These are phyloP conservation scores for Podospora pseudoanserina DNA, from an alignment of 495 filamentous ascomycete species.

Conservation along the genomic window DNA sequence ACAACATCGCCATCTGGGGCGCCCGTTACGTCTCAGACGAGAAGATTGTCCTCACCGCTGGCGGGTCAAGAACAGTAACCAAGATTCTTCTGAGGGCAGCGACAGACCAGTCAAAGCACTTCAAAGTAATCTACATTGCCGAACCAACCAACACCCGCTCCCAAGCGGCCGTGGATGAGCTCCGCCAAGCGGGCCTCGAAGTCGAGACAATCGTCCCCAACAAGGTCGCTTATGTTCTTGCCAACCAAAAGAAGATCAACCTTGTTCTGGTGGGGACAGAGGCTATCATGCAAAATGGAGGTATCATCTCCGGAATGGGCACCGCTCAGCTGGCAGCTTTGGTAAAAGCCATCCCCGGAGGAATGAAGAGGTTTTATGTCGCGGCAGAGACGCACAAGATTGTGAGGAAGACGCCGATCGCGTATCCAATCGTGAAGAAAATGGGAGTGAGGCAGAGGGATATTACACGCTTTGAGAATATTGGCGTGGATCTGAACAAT, in stretches of 20 bases:
- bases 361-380: conserved; percentile 74
- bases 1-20: conserved; percentile 78
- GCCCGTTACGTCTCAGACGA: conserved; percentile 70
- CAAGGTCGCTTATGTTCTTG: conserved; percentile 80
- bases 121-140: conserved; percentile 85
- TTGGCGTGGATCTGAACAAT: conserved; percentile 40
- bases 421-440: conserved; percentile 25
- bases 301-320: conserved; percentile 83
- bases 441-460: conserved; percentile 63
- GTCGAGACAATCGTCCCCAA: conserved; percentile 75
- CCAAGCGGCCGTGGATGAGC: conserved; percentile 58
- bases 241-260: conserved; percentile 60
- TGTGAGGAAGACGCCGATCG: conserved; percentile 29
- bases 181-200: conserved; percentile 69
- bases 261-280: conserved; percentile 91
- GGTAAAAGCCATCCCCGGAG: conserved; percentile 61
- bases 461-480: conserved; percentile 59
- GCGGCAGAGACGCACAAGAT: conserved; percentile 90
- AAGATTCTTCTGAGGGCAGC: conserved; percentile 71
- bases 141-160: conserved; percentile 43
- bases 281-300: conserved; percentile 89
- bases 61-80: conserved; percentile 78
- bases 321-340: conserved; percentile 86
- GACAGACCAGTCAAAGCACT: conserved; percentile 54
- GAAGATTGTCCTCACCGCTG: conserved; percentile 79